Evolutionary conservation across 768 basidiomycete genomes (phyloP), one percentile per base, ranked within the genome.

Genomic region (Termitomyces bulborhizus): DNA sequence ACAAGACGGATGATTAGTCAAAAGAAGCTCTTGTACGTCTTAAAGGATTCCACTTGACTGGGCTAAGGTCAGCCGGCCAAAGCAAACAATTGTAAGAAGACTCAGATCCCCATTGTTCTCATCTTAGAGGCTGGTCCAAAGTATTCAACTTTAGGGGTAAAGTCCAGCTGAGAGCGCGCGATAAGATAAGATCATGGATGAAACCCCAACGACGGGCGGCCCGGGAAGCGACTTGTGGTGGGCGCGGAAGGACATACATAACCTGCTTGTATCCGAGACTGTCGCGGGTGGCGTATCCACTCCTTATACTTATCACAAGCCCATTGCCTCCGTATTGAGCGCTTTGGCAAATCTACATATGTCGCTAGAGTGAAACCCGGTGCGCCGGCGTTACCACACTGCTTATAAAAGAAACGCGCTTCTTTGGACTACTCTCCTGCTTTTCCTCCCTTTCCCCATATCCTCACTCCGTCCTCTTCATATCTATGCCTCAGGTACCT

Each of bases 301-400:
- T 42, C 44, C 21, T 34, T 16, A 43, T 26, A 37, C 36, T 37
- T 37, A 51, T 36, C 43, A 46, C 55, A 52, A 26, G 50, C n/a
- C 18, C n/a, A 21, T 18, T 9, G 4, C 34, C 36, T 26, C 26
- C 24, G 16, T 24, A 26, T 40, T 9, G 3, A 27, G 49, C 39
- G 37, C 16, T 50, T 39, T 49, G 36, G 49, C 31, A n/a, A 41
- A 40, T 39, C 31, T 15, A 32, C 24, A 31, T 27, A 50, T 59
- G 46, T 51, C 40, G 41, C 44, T 59, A 41, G 42, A 54, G 37
- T 60, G 58, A 60, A 56, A 60, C 52, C 55, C 51, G 52, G 45
- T 45, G 26, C 26, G 16, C 52, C 57, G 53, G 57, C 37, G 29
- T 37, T 47, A 15, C 26, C 8, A 32, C 11, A 24, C 29, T 54